Evolutionary conservation across 2,329 filamentous ascomycete genomes (phyloP), one percentile per base, ranked within the genome.

Genomic region (Pseudofabraea citricarpa): DNA sequence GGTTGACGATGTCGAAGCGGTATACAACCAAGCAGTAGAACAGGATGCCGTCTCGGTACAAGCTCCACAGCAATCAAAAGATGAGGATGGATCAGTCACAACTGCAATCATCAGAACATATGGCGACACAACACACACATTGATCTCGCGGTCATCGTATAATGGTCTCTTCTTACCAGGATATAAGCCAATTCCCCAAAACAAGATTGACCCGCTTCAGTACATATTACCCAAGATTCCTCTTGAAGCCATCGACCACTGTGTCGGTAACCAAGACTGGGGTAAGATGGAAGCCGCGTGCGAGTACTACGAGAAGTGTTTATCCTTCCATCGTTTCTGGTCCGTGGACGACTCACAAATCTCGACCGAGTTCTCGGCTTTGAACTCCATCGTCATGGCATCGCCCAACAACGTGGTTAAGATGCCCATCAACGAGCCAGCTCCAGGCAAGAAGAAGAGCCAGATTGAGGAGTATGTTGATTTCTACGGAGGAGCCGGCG

Each of bases 361-460:
- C 68, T 88, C 82, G 75, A 95, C 87, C 53, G 90, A 95, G 62
- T 96, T 88, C 75, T 90, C 85, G 1, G 90, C 91, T 8, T 75
- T 96, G 37, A 89, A 84, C 68, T 87, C 81, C 59, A 83, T 96
- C 58, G 91, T 96, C 61, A 95, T 96, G 90, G 80, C 86, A 32
- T 88, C 83, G 4, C 81, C 82, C 47, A 88, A 90, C 70, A 85
- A 91, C 45, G 65, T 85, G 4, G 89, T 96, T 67, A 96, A 96
- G 71, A 96, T 96, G 90, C 91, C 91, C 58, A 95, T 97, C 77
- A 96, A 96, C 72, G 90, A 96, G 70, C 91, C 91, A 2, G 91
- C 91, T 0, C 72, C 79, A 1, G 91, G 90, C 46, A 93, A 93
- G 71, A 91, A 88, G 68, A 87, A 89, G 66, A 88, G 83, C 9